These are phyloP conservation scores for Microsporum ferrugineum DNA, from an alignment of 2,329 filamentous ascomycete species.

Conservation along the genomic window DNA sequence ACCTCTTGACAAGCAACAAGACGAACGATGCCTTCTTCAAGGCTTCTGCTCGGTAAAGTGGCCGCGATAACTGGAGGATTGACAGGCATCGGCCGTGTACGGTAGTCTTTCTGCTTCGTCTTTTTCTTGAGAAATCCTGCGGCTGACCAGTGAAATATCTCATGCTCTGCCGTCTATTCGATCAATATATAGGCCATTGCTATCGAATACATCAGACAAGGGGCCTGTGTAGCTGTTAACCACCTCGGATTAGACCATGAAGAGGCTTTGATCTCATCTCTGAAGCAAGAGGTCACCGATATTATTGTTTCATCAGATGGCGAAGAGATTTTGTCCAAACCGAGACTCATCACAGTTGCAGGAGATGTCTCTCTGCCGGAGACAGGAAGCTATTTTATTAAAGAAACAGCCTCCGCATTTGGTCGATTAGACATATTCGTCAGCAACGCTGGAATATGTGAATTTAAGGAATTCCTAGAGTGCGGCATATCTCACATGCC, in stretches of 20 bases:
- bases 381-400: constrained; percentile 58
- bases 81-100: constrained; percentile 65
- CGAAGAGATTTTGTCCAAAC: constrained; percentile 12
- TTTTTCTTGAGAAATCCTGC: background rate
- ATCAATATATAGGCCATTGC: constrained; percentile 50
- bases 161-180: background rate
- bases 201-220: constrained; percentile 65
- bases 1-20: too few relatives aligned
- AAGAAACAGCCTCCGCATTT: constrained; percentile 46
- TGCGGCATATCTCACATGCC: constrained; percentile 19
- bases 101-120: background rate
- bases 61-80: constrained; percentile 79
- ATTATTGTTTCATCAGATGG: constrained; percentile 3
- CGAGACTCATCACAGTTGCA: constrained; percentile 51
- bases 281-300: constrained; percentile 32
- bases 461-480: constrained; percentile 77
- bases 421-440: constrained; percentile 64
- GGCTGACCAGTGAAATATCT: background rate
- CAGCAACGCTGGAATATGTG: constrained; percentile 78
- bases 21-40: background rate
- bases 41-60: constrained; percentile 59
- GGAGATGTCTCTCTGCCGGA: constrained; percentile 69
- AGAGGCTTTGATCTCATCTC: constrained; percentile 35
- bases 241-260: constrained; percentile 47
- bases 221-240: constrained; percentile 69